Evolutionary conservation across 2,329 filamentous ascomycete species (phyloP), one percentile per base, ranked within the genome.

Genomic region (Falciphora oryzae): DNA sequence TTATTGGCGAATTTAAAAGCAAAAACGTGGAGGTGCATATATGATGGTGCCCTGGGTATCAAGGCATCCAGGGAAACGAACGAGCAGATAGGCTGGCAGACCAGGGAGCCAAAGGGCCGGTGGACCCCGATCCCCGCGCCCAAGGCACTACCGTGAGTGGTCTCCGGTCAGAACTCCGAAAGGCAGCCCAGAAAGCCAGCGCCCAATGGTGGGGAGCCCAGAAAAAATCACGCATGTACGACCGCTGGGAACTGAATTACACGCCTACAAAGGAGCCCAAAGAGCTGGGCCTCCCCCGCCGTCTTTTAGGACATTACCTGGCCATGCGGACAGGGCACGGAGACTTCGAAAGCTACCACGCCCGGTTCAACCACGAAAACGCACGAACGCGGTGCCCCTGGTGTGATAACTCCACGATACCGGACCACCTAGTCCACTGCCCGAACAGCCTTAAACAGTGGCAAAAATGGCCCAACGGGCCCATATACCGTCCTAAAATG

Each of bases 1-100:
- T 59, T 27, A 27, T 59, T 8, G 14, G 25, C 29, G 59, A 60
- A 29, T 29, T 38, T 10, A 38, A 60, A 60, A 38, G 35, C 59
- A 35, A 22, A 60, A 35, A 35, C 59, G 59, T 60, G 14, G 27
- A 25, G 22, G 59, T 60, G 27, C 59, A 25, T 10, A 35, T 60
- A 60, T 29, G 22, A 60, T 38, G 59, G 59, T 60, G 31, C 31
- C 59, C 59, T 31, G 59, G 58, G 25, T 29, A 59, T 13, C 8
- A 32, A 59, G 11, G 25, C 22, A 59, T 59, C 18, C 29, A 59
- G 35, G 58, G 58, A 29, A 59, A 59, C 29, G 58, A 59, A 29
- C 29, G 35, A 13, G 58, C 58, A n/a, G 58, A 35, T 16, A 29
- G 58, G 11, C n/a, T 59, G 35, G 29, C 58, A 29, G 58, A 35